Conservation (phyloP, 2,329 filamentous ascomycete species). For the Dothistroma septosporum region DNA sequence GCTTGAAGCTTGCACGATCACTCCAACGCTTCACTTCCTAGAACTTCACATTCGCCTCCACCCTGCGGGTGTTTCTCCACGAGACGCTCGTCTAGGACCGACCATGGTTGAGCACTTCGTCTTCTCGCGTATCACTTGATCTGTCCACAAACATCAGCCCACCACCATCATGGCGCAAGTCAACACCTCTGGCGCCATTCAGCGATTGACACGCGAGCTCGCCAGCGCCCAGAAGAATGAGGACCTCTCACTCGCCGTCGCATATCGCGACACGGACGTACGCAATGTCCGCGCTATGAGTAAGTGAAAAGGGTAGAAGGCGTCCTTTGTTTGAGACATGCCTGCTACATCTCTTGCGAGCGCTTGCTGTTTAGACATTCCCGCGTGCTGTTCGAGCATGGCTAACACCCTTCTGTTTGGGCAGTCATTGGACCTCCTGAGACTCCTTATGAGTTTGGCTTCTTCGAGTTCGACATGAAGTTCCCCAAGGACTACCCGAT, state of each 20-base stretch:
- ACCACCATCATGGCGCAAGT: conserved; percentile 21
- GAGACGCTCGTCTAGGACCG: neutral
- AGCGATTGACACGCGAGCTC: conserved; percentile 61
- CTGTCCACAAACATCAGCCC: neutral
- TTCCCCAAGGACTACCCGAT: conserved; percentile 71
- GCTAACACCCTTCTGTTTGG: no score
- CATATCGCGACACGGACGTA: conserved; percentile 82
- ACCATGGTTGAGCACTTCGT: neutral
- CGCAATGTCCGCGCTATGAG: conserved; percentile 80
- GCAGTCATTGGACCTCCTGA: conserved; percentile 91
- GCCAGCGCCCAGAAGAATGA: conserved; percentile 76
- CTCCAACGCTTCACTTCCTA: neutral
- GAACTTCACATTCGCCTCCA: neutral
- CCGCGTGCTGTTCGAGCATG: no score
- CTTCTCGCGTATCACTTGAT: neutral
- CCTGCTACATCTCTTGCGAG: no score
- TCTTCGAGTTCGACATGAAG: conserved; percentile 70
- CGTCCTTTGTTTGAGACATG: no score
- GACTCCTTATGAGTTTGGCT: conserved; percentile 78
- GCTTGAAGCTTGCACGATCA: neutral
- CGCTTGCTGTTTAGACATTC: no score
- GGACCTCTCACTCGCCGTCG: conserved; percentile 83
- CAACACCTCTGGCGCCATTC: conserved; percentile 30
- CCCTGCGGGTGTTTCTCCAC: neutral
- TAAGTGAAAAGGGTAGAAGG: no score